phyloP scores from a whole-genome alignment of 306 rosid species.

The Vicia villosa region DNA sequence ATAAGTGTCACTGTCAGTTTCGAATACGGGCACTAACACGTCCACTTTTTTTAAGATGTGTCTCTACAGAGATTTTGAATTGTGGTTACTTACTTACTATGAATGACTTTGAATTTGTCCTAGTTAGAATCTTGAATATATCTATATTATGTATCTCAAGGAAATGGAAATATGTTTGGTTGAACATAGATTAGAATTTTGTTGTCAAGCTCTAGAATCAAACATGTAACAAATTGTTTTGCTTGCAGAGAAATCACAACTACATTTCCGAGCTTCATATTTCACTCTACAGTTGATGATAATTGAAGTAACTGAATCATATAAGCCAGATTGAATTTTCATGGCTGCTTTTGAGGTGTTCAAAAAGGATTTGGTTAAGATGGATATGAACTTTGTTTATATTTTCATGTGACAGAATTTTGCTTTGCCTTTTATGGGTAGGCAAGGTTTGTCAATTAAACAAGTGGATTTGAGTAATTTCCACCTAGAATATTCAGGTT shows the following conservation, averaged over 20 bases:
- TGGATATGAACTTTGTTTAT: conserved; percentile 22
- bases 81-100: too few relatives aligned
- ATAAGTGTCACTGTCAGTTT: too few relatives aligned
- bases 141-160: not conserved
- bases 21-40: too few relatives aligned
- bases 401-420: conserved; percentile 22
- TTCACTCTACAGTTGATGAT: conserved; percentile 68
- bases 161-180: not conserved
- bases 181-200: conserved; percentile 14
- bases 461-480: conserved; percentile 31
- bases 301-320: conserved; percentile 35
- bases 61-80: too few relatives aligned
- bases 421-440: conserved; percentile 2
- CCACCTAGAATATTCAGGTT: not conserved
- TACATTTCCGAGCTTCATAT: conserved; percentile 70
- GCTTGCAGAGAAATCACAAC: conserved; percentile 69
- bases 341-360: conserved; percentile 16
- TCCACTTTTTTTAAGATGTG: too few relatives aligned
- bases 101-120: not conserved
- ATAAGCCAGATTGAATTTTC: conserved; percentile 27
- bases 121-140: not conserved
- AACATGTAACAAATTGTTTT: conserved; percentile 8
- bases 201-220: conserved; percentile 19
- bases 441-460: too few relatives aligned
- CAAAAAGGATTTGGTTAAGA: conserved; percentile 20